These are phyloP conservation scores for Coprinellus micaceus DNA, from an alignment of 768 basidiomycete species.

Conservation along the genomic window DNA sequence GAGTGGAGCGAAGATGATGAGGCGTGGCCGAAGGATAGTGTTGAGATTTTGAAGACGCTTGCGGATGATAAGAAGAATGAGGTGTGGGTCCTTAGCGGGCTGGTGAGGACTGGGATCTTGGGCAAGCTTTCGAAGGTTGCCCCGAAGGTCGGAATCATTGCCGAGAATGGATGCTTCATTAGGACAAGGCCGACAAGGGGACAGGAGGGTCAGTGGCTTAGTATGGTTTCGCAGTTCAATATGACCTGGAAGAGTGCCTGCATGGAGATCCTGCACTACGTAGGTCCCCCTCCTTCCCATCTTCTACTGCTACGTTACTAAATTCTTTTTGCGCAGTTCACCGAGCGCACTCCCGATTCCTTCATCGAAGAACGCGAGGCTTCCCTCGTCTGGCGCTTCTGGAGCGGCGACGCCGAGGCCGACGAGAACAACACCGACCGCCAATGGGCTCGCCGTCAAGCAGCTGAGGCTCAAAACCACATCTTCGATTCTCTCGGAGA, in stretches of 20 bases:
- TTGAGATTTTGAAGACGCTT: conserved; percentile 54
- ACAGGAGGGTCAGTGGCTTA: conserved; percentile 55
- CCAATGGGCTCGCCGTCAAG: conserved; percentile 82
- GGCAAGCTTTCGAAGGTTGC: conserved; percentile 58
- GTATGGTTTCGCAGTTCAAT: conserved; percentile 76
- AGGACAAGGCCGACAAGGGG: conserved; percentile 41
- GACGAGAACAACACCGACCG: conserved; percentile 48
- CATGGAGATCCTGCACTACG: conserved; percentile 80
- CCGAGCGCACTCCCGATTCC: conserved; percentile 83
- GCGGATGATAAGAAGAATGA: conserved; percentile 65
- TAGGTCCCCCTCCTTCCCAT: conserved; percentile 37
- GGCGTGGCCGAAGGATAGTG: conserved; percentile 30
- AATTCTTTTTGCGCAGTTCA: conserved; percentile 51
- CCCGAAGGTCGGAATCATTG: conserved; percentile 75
- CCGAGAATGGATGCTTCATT: conserved; percentile 87
- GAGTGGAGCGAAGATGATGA: conserved; percentile 19
- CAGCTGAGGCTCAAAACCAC: conserved; percentile 89
- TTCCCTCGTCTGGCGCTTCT: conserved; percentile 83
- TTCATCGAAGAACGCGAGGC: conserved; percentile 83
- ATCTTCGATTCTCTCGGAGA: conserved; percentile 86
- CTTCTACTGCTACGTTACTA: not conserved
- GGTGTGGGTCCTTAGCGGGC: conserved; percentile 79
- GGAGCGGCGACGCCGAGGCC: conserved; percentile 49
- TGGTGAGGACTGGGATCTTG: conserved; percentile 59
- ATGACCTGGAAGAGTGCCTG: conserved; percentile 79